Conservation (phyloP, 2,329 filamentous ascomycete genomes). For the Elsinoe ampelina region DNA sequence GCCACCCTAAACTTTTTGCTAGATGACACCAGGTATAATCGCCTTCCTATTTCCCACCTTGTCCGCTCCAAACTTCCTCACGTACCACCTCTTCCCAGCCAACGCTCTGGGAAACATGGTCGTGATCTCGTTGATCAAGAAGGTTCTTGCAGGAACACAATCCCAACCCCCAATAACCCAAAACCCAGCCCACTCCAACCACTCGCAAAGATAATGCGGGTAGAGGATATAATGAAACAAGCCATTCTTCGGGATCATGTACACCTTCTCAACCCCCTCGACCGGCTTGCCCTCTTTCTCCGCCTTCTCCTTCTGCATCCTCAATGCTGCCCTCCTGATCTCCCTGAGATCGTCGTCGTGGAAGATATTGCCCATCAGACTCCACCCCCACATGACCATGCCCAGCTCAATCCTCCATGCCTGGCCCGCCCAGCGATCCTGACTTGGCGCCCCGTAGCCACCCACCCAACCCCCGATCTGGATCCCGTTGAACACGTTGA, state of each 20-base stretch:
- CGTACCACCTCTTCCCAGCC: conserved; percentile 76
- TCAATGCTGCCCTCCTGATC: conserved; percentile 63
- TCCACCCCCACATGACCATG: conserved; percentile 64
- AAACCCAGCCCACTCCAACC: conserved; percentile 91
- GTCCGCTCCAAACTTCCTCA: conserved; percentile 76
- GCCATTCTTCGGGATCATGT: conserved; percentile 75
- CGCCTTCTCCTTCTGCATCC: conserved; percentile 45
- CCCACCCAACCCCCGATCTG: conserved; percentile 72
- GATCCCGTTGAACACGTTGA: conserved; percentile 74
- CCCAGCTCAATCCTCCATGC: conserved; percentile 49
- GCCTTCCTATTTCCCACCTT: conserved; percentile 67
- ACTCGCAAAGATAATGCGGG: conserved; percentile 93
- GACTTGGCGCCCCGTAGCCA: conserved; percentile 64
- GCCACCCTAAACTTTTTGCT: background rate
- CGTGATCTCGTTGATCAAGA: conserved; percentile 77
- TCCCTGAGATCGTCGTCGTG: conserved; percentile 86
- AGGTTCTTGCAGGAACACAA: conserved; percentile 67
- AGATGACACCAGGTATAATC: conserved; percentile 54
- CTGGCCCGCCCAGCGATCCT: conserved; percentile 41
- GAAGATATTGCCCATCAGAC: conserved; percentile 71
- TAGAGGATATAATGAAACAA: conserved; percentile 76
- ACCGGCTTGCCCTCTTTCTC: conserved; percentile 37
- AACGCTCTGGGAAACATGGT: conserved; percentile 84
- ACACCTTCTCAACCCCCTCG: conserved; percentile 64
- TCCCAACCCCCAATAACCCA: conserved; percentile 60